Percentiles rank a stretch among this genome's conserved stretches.
These are phyloP conservation scores for Phoma sp. DNA, from an alignment of 2,329 filamentous ascomycete species.

Conservation along the genomic window DNA sequence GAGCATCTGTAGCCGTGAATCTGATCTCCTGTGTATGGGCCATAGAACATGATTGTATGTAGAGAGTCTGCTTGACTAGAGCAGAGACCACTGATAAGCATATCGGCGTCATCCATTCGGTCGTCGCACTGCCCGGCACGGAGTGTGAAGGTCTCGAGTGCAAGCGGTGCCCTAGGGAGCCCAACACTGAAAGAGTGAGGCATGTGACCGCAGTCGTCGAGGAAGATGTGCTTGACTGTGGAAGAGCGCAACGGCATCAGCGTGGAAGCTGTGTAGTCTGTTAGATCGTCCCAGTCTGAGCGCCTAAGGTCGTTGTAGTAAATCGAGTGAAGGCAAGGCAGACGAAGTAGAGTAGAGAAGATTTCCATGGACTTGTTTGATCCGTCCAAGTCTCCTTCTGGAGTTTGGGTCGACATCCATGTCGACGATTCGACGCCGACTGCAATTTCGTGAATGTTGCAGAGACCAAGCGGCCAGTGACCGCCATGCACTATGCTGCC, in stretches of 20 bases:
- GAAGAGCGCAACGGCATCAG: conserved; percentile 2
- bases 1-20: conserved; percentile 9
- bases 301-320: conserved; percentile 12
- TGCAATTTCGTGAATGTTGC: conserved; percentile 2
- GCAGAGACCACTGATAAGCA: background rate
- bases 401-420: conserved; percentile 9
- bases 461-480: conserved; percentile 9
- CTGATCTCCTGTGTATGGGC: background rate
- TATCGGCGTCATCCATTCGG: conserved; percentile 3
- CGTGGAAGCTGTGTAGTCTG: background rate
- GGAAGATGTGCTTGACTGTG: conserved; percentile 19
- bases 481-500: background rate
- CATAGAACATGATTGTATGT: conserved; percentile 20
- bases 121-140: conserved; percentile 2
- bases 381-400: background rate
- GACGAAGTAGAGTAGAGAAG: conserved; percentile 9
- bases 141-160: conserved; percentile 13
- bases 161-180: background rate
- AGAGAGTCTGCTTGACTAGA: background rate
- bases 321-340: conserved; percentile 14
- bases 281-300: background rate
- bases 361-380: background rate
- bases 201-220: conserved; percentile 16
- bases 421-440: conserved; percentile 18
- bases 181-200: background rate